Percentiles rank a stretch among this genome's conserved stretches.
Evolutionary conservation across 2,329 filamentous ascomycete species (phyloP).

Genomic region (Karstenula rhodostoma): DNA sequence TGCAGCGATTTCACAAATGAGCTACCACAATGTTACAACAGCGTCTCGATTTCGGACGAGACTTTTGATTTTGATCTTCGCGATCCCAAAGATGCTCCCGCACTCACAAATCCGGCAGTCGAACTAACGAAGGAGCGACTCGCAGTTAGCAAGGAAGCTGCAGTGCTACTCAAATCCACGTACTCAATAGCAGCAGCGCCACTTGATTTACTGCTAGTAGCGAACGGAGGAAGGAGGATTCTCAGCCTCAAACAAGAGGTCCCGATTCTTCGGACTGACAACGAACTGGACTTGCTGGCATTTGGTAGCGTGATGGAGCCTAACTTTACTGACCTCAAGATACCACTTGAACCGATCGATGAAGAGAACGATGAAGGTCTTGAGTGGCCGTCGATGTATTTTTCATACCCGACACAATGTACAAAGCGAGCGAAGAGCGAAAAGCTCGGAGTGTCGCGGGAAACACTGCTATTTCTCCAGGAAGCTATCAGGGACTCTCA

Average conservation of each 20-base stretch:
- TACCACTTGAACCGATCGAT: slow-evolving; percentile 47
- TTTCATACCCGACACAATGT: slow-evolving; percentile 35
- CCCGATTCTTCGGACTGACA: slow-evolving; percentile 57
- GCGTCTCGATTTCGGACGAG: slow-evolving; percentile 19
- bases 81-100: slow-evolving; percentile 24
- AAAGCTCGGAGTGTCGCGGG: slow-evolving; percentile 49
- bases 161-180: slow-evolving; percentile 36
- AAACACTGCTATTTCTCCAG: slow-evolving; percentile 49
- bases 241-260: slow-evolving; percentile 53
- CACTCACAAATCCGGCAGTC: slow-evolving; percentile 20
- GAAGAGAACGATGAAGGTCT: slow-evolving; percentile 55
- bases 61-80: slow-evolving; percentile 28
- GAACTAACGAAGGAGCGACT: slow-evolving; percentile 39
- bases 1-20: slow-evolving; percentile 48
- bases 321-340: slow-evolving; percentile 37
- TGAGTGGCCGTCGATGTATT: slow-evolving; percentile 50
- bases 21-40: slow-evolving; percentile 29
- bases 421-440: slow-evolving; percentile 39
- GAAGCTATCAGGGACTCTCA: slow-evolving; percentile 37
- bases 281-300: slow-evolving; percentile 54
- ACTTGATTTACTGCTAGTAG: background rate
- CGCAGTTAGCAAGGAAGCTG: slow-evolving; percentile 38
- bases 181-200: slow-evolving; percentile 15
- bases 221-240: slow-evolving; percentile 27
- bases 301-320: slow-evolving; percentile 43